These are phyloP conservation scores for Kalmanozyma brasiliensis DNA, from an alignment of 1,284 basidiomycete genomes.

Conservation along the genomic window DNA sequence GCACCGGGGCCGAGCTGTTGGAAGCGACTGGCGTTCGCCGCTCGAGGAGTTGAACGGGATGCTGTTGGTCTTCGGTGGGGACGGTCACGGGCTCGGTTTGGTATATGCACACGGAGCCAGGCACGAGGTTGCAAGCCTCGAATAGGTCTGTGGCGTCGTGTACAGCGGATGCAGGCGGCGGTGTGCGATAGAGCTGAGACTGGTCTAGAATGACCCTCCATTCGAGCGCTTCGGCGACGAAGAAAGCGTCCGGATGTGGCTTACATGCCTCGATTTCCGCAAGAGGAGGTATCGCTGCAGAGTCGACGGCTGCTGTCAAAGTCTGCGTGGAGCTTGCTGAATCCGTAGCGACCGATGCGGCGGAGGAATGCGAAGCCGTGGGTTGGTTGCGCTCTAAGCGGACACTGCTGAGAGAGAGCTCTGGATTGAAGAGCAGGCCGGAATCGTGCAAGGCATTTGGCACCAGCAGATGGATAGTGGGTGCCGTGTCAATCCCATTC, in stretches of 20 bases:
- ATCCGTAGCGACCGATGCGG: background rate
- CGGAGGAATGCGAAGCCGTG: background rate
- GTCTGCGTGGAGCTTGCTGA: background rate
- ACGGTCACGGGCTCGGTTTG: constrained; percentile 33
- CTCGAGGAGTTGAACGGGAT: constrained; percentile 22
- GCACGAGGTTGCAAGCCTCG: constrained; percentile 32
- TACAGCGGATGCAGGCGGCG: background rate
- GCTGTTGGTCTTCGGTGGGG: constrained; percentile 18
- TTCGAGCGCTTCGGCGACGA: constrained; percentile 50
- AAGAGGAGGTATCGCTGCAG: constrained; percentile 7
- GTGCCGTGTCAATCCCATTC: background rate
- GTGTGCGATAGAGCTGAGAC: constrained; percentile 9
- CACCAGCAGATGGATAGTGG: constrained; percentile 18
- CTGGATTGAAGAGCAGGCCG: constrained; percentile 41
- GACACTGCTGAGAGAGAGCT: constrained; percentile 21
- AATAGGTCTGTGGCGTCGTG: constrained; percentile 21
- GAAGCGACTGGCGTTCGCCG: constrained; percentile 9
- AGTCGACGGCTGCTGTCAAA: background rate
- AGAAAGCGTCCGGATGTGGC: constrained; percentile 46
- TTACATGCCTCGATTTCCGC: constrained; percentile 28
- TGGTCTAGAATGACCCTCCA: constrained; percentile 45
- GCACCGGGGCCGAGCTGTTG: constrained; percentile 7
- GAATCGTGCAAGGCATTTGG: constrained; percentile 40
- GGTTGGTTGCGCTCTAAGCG: constrained; percentile 5
- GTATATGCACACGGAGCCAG: constrained; percentile 26